Conservation (phyloP, 805 yeast genomes). For the Cyberlindnera misumaiensis region DNA sequence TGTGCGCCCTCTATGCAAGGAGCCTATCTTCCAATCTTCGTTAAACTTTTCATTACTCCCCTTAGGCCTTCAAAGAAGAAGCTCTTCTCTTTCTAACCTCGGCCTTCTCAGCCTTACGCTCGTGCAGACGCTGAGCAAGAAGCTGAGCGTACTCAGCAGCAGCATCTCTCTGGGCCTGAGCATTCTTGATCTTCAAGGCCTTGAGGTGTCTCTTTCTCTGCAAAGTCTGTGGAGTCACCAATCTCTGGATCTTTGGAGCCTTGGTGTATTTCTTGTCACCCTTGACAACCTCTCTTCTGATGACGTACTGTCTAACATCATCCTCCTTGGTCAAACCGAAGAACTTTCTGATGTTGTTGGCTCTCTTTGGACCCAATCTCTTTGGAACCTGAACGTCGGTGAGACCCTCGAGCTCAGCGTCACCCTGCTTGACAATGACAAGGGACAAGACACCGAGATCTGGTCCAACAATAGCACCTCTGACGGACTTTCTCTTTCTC, state of each 20-base stretch:
- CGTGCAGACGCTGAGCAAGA: constrained; percentile 96
- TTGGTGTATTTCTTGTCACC: constrained; percentile 98
- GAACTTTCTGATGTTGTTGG: constrained; percentile 99
- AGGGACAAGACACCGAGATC: constrained; percentile 95
- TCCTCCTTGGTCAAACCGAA: constrained; percentile 88
- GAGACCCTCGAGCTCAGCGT: constrained; percentile 88
- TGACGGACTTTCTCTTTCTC: constrained; percentile 99
- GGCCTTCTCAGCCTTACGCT: constrained; percentile 97
- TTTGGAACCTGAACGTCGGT: constrained; percentile 94
- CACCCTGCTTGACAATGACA: constrained; percentile 96
- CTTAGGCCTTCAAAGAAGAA: constrained; percentile 89
- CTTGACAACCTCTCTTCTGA: constrained; percentile 97
- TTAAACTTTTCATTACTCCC: constrained; percentile 90
- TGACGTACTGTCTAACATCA: constrained; percentile 69
- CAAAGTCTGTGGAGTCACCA: constrained; percentile 97
- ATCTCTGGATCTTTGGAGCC: constrained; percentile 99
- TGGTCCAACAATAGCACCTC: constrained; percentile 98
- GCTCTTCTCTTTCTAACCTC: constrained; percentile 99
- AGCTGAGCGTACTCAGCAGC: constrained; percentile 99
- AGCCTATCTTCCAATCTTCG: too few species aligned
- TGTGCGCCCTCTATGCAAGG: too few species aligned
- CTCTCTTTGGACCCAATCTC: constrained; percentile 99
- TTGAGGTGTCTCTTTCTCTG: constrained; percentile 98
- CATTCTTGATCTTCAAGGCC: constrained; percentile 90
- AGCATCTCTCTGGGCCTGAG: constrained; percentile 99